Percentiles rank a stretch among this genome's conserved stretches.
These are phyloP conservation scores for Trichoderma virens DNA, from an alignment of 495 filamentous ascomycete genomes.

Conservation along the genomic window DNA sequence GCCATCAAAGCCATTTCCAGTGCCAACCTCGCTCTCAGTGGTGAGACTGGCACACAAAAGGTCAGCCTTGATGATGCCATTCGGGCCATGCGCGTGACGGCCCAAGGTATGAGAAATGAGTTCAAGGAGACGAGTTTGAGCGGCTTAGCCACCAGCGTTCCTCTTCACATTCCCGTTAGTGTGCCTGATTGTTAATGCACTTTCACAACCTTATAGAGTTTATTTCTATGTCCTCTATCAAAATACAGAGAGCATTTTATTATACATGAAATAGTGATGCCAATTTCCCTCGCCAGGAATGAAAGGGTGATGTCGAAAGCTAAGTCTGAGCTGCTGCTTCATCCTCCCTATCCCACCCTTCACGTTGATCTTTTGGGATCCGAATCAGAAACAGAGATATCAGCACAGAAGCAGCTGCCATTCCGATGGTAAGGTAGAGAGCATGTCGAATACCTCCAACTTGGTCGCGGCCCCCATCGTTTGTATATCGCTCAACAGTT, in stretches of 20 bases:
- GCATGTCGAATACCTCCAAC: background rate
- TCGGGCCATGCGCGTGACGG: slow-evolving; percentile 27
- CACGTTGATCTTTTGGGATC: background rate
- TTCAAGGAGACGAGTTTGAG: slow-evolving; percentile 33
- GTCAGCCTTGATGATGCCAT: slow-evolving; percentile 30
- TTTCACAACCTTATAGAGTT: no score
- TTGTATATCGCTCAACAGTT: background rate
- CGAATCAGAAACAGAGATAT: background rate
- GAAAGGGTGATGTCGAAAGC: no score
- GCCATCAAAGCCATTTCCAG: slow-evolving; percentile 30
- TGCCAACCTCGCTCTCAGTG: slow-evolving; percentile 29
- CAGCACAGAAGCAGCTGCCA: background rate
- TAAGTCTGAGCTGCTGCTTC: background rate
- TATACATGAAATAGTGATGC: no score
- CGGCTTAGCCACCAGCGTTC: slow-evolving; percentile 27
- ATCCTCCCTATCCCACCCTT: background rate
- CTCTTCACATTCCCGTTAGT: slow-evolving; percentile 28
- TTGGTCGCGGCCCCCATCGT: background rate
- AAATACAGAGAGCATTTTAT: no score
- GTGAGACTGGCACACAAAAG: slow-evolving; percentile 23
- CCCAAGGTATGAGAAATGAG: slow-evolving; percentile 29
- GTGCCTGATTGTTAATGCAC: slow-evolving; percentile 23
- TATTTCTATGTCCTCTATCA: no score
- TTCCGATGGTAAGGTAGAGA: background rate
- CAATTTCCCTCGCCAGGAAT: no score